A percentile compares a stretch with the other conserved stretches of the same genome.
Conservation (phyloP, 108 stramenopile genomes). For the Fragilariopsis cylindrus region DNA sequence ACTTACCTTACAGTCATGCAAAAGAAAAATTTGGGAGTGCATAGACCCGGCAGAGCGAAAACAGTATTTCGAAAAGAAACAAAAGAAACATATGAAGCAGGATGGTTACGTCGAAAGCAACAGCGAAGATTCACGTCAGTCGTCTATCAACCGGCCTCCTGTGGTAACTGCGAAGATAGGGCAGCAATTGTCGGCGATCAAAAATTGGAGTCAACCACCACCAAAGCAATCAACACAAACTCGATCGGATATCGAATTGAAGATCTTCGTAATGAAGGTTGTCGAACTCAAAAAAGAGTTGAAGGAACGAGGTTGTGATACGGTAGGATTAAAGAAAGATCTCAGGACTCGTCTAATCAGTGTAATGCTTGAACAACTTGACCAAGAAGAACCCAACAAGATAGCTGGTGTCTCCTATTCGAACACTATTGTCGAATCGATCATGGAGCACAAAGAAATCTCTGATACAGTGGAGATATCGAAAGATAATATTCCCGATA, state of each 20-base stretch:
- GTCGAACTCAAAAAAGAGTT: constrained; percentile 50
- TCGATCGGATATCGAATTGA: constrained; percentile 24
- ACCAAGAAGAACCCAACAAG: constrained; percentile 16
- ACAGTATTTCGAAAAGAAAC: constrained; percentile 22
- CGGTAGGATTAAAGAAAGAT: constrained; percentile 49
- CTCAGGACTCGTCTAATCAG: constrained; percentile 40
- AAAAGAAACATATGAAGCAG: constrained; percentile 6
- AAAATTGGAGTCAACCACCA: not conserved
- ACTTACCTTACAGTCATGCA: constrained; percentile 18
- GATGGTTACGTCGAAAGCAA: not conserved
- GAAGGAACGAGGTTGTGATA: constrained; percentile 34
- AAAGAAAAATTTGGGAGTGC: constrained; percentile 33
- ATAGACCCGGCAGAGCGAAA: constrained; percentile 2
- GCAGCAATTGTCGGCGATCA: not conserved
- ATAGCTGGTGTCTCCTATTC: not conserved
- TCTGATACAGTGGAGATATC: not conserved
- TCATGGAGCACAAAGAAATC: not conserved
- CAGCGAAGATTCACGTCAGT: constrained; percentile 4
- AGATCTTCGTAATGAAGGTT: constrained; percentile 50
- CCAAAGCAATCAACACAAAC: constrained; percentile 4
- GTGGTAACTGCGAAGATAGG: not conserved
- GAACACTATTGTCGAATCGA: constrained; percentile 4
- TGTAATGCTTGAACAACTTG: constrained; percentile 23
- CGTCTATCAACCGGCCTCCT: not conserved
- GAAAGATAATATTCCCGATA: not conserved